phyloP scores from a whole-genome alignment of 2,329 filamentous ascomycete species.

The Diaporthe citri region DNA sequence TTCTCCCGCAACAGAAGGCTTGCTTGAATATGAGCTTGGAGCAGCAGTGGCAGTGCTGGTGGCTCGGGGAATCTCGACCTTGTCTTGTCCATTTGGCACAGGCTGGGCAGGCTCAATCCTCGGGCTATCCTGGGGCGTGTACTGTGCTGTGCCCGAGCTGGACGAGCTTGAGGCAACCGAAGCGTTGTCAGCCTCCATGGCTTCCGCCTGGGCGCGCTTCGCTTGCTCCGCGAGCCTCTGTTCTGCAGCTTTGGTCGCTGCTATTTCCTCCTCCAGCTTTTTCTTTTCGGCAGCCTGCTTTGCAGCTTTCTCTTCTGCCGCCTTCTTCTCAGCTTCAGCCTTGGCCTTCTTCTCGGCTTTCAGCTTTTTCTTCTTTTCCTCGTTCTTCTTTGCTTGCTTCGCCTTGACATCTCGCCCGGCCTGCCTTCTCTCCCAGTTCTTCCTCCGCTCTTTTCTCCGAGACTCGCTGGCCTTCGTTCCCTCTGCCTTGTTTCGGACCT shows the following conservation, averaged over 20 bases:
- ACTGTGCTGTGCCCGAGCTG: constrained; percentile 44
- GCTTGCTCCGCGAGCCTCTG: constrained; percentile 9
- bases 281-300: constrained; percentile 45
- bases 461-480: constrained; percentile 62
- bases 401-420: constrained; percentile 54
- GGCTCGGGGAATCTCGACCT: constrained; percentile 52
- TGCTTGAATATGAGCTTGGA: neutral
- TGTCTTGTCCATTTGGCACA: constrained; percentile 45
- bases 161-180: constrained; percentile 42
- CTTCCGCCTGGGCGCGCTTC: neutral
- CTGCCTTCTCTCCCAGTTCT: constrained; percentile 53
- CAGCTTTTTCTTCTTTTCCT: constrained; percentile 55
- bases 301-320: constrained; percentile 41
- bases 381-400: constrained; percentile 56
- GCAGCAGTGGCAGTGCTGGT: constrained; percentile 35
- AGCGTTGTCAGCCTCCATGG: constrained; percentile 38
- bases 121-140: constrained; percentile 47
- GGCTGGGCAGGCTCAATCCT: constrained; percentile 44
- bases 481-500: constrained; percentile 60
- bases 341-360: constrained; percentile 53
- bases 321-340: constrained; percentile 46
- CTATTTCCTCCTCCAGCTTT: constrained; percentile 24
- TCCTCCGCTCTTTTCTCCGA: constrained; percentile 57
- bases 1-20: neutral
- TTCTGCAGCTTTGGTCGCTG: constrained; percentile 23